Evolutionary conservation across 331 rosid species (phyloP).

Genomic region (Erythrophleum ivorense): DNA sequence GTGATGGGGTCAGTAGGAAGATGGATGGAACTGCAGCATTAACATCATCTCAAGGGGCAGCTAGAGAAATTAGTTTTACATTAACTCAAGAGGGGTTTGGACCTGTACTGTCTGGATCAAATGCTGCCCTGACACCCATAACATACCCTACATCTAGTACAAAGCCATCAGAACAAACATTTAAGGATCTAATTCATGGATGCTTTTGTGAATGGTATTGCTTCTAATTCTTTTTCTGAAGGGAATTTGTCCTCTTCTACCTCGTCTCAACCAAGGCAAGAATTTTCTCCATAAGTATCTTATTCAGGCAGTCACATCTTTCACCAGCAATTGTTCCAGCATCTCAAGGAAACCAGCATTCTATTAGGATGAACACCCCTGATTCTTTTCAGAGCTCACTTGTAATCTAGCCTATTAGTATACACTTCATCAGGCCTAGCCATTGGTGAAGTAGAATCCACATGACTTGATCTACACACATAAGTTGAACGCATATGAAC

Average conservation of each 20-base stretch:
- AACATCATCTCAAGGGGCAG: slow-evolving; percentile 46
- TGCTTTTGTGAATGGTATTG: slow-evolving; percentile 69
- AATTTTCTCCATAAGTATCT: slow-evolving; percentile 53
- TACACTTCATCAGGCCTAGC: slow-evolving; percentile 56
- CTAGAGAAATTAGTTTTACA: slow-evolving; percentile 56
- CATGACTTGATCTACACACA: slow-evolving; percentile 49
- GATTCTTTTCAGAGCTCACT: slow-evolving; percentile 58
- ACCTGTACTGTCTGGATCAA: slow-evolving; percentile 56
- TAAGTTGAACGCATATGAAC: slow-evolving; percentile 47
- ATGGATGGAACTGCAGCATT: slow-evolving; percentile 49
- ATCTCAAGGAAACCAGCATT: slow-evolving; percentile 56
- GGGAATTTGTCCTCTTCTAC: slow-evolving; percentile 69
- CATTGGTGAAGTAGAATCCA: slow-evolving; percentile 54
- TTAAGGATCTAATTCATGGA: slow-evolving; percentile 49
- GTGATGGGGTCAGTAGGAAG: slow-evolving; percentile 55
- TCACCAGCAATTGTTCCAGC: slow-evolving; percentile 57
- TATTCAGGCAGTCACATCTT: slow-evolving; percentile 48
- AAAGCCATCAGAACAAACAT: slow-evolving; percentile 52
- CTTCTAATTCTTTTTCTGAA: too few relatives aligned
- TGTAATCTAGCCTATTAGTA: slow-evolving; percentile 52
- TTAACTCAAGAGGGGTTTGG: slow-evolving; percentile 57
- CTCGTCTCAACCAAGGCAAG: slow-evolving; percentile 60
- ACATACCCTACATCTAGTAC: slow-evolving; percentile 52
- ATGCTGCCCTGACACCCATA: slow-evolving; percentile 50
- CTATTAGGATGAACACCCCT: slow-evolving; percentile 48